Conservation (phyloP, 1,284 basidiomycete species). For the Chondrostereum purpureum region DNA sequence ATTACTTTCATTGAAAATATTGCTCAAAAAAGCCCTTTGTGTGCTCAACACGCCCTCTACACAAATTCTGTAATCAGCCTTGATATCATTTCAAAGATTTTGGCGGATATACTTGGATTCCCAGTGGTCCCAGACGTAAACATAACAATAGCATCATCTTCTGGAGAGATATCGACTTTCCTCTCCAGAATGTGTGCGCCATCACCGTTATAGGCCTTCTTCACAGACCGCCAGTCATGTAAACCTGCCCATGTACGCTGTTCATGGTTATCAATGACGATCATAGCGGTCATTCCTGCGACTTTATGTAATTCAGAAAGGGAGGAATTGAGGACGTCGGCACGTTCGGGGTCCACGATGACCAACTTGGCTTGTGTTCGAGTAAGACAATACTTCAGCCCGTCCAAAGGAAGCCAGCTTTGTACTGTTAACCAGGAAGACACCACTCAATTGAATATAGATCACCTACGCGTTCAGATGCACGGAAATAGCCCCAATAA, state of each 20-base stretch:
- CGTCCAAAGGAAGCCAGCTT: slow-evolving; percentile 48
- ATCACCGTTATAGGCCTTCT: slow-evolving; percentile 25
- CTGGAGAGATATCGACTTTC: too few relatives aligned
- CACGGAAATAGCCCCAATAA: slow-evolving; percentile 48
- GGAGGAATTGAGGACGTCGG: slow-evolving; percentile 29
- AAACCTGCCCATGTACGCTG: slow-evolving; percentile 28
- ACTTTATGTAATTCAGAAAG: slow-evolving; percentile 21
- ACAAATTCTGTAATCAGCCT: too few relatives aligned
- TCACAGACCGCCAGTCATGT: slow-evolving; percentile 22
- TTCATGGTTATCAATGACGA: slow-evolving; percentile 31
- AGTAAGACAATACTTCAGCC: slow-evolving; percentile 47
- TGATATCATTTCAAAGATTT: too few relatives aligned
- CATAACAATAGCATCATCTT: slow-evolving; percentile 54
- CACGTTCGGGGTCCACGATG: slow-evolving; percentile 53
- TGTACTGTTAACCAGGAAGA: too few relatives aligned
- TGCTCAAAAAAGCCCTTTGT: slow-evolving; percentile 25
- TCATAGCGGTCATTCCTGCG: slow-evolving; percentile 20
- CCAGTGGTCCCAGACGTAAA: slow-evolving; percentile 53
- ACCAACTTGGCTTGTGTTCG: slow-evolving; percentile 50
- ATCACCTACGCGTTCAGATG: slow-evolving; percentile 53
- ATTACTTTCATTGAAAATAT: slow-evolving; percentile 14
- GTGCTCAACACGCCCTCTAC: slow-evolving; percentile 50
- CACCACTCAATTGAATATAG: too few relatives aligned
- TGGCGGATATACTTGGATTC: too few relatives aligned
- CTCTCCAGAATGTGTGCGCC: too few relatives aligned